Percentiles rank a stretch among this genome's conserved stretches.
Conservation (phyloP, 1,139 yeast genomes). For the Sugiyamaella paludigena region DNA sequence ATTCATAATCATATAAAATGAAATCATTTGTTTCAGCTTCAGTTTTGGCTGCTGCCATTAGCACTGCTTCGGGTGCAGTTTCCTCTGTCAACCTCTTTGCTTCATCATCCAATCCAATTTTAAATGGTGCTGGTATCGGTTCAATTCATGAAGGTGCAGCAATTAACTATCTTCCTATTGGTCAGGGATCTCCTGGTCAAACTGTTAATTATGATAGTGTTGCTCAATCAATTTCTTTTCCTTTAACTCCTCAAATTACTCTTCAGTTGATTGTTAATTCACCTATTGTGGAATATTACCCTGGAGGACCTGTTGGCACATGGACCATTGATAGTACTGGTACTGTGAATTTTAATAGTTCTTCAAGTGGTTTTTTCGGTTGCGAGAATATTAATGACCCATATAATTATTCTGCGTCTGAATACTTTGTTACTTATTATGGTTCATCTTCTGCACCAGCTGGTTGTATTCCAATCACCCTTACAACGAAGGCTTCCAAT, state of each 20-base stretch:
- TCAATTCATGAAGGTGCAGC: constrained; percentile 57
- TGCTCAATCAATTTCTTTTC: constrained; percentile 1
- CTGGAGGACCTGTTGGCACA: constrained; percentile 12
- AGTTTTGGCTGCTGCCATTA: neutral
- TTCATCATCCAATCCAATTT: constrained; percentile 5
- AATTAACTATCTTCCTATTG: constrained; percentile 47
- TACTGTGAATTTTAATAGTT: constrained; percentile 37
- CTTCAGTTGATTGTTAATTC: constrained; percentile 6
- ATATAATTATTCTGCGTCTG: constrained; percentile 40
- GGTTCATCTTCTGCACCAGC: constrained; percentile 9
- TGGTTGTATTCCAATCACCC: constrained; percentile 13
- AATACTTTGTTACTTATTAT: constrained; percentile 32
- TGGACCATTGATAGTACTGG: constrained; percentile 28
- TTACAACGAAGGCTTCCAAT: neutral
- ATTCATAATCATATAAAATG: no score
- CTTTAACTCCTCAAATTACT: constrained; percentile 1
- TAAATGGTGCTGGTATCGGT: constrained; percentile 38
- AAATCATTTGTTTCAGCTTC: no score
- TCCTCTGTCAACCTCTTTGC: constrained; percentile 3
- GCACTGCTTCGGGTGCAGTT: constrained; percentile 4
- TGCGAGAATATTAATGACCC: constrained; percentile 47
- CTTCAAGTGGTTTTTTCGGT: constrained; percentile 41
- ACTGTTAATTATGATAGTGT: constrained; percentile 13
- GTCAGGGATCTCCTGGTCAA: constrained; percentile 23
- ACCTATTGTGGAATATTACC: constrained; percentile 8